Evolutionary conservation across 805 yeast species (phyloP), one percentile per base, ranked within the genome.

Genomic region (Candida methanosorbosa): DNA sequence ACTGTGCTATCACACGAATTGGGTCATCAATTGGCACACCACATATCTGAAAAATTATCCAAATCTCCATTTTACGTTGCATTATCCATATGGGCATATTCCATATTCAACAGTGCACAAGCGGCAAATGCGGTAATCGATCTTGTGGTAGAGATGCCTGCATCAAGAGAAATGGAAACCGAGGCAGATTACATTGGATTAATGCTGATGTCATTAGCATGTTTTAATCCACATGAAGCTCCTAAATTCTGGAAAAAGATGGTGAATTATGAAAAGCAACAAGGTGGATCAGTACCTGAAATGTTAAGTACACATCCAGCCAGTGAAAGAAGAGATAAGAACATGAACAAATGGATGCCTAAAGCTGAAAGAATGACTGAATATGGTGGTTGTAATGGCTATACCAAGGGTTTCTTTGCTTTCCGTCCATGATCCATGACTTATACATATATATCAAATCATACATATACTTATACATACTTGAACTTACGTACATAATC

Each of bases 141-240:
- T 19, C 68, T 86, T 1, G 52, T 75, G 12, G 53, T 87, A 32
- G 72, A 75, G 43, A 72, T 81, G 71, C 97, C 97, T 0, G 82
- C 94, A 0, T 82, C 94, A 1, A 67, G 99, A 48, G 85, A 75
- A 39, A 86, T 86, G 95, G 99, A 92, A 57, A 71, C 86, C 1
- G 98, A 92, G 56, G 97, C 98, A 0, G 98, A 92, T 57, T 79
- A 80, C 48, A 88, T 92, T 21, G 99, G 99, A 0, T 63, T 92
- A 40, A 81, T 86, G 77, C 66, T 90, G 44, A 84, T 90, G 95
- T 75, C 95, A 2, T 64, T 77, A 39, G 94, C 94, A 31, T 92
- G 99, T 54, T 92, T 69, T 56, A 63, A 88, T 42, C 87, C 95
- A 5, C 59, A 61, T 14, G 85, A 78, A 44, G 81, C 95, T 0